phyloP scores from a whole-genome alignment of 257 asterid genomes.

The Petunia axillaris region DNA sequence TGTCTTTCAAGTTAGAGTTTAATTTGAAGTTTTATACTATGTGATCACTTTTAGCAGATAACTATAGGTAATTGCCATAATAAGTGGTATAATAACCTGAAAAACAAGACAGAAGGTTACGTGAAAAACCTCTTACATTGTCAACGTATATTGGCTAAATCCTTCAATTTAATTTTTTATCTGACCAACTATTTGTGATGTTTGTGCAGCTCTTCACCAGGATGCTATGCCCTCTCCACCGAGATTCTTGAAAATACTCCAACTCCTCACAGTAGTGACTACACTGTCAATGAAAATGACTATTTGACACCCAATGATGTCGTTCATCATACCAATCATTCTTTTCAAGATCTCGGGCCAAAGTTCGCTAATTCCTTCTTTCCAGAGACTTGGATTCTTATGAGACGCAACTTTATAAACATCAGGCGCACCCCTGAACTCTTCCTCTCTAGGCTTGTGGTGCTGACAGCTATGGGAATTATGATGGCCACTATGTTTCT shows the following conservation, averaged over 20 bases:
- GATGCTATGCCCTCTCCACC: slow-evolving; percentile 58
- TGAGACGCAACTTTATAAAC: slow-evolving; percentile 77
- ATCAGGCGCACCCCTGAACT: slow-evolving; percentile 89
- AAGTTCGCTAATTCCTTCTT: slow-evolving; percentile 73
- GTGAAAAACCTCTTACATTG: not conserved
- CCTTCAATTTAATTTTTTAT: too few relatives aligned
- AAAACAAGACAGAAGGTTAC: not conserved
- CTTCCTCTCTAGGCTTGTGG: slow-evolving; percentile 74
- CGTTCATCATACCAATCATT: slow-evolving; percentile 27
- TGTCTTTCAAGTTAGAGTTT: not conserved
- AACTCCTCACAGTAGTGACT: slow-evolving; percentile 78
- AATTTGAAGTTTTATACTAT: not conserved
- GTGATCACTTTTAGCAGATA: not conserved
- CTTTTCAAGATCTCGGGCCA: slow-evolving; percentile 50
- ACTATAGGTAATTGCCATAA: not conserved
- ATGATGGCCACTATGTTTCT: slow-evolving; percentile 93
- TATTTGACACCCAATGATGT: slow-evolving; percentile 52
- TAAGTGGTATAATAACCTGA: not conserved
- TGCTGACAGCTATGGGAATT: slow-evolving; percentile 75
- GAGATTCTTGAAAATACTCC: slow-evolving; percentile 64
- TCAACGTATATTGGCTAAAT: not conserved
- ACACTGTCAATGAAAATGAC: slow-evolving; percentile 76
- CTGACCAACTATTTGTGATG: not conserved
- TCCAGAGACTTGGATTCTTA: slow-evolving; percentile 68
- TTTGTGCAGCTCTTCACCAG: slow-evolving; percentile 53